Evolutionary conservation across 1,284 basidiomycete genomes (phyloP).

Genomic region (Ganoderma sinense): DNA sequence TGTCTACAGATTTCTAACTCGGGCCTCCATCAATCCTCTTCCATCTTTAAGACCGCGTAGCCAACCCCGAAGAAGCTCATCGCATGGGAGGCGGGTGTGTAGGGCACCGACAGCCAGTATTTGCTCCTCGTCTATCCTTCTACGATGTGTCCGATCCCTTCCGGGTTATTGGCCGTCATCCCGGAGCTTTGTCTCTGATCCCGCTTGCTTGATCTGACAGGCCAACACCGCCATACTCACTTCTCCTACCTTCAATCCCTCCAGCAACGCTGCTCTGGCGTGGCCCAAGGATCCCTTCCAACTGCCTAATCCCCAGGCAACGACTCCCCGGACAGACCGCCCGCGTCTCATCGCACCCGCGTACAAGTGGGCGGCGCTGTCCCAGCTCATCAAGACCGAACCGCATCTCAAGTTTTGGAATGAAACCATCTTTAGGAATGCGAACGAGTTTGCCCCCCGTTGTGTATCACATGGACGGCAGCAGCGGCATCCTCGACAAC

Average conservation of each 20-base stretch:
- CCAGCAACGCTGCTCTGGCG: conserved; percentile 53
- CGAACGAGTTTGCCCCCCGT: conserved; percentile 76
- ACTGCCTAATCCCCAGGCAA: conserved; percentile 67
- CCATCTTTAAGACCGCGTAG: too few relatives aligned
- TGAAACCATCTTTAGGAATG: conserved; percentile 90
- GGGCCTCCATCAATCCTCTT: too few relatives aligned
- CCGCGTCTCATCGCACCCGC: conserved; percentile 93
- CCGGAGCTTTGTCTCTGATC: background rate
- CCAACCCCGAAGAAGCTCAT: too few relatives aligned
- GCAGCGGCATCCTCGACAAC: conserved; percentile 93
- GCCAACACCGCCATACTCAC: conserved; percentile 84
- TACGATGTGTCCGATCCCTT: conserved; percentile 63
- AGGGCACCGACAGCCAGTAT: conserved; percentile 76
- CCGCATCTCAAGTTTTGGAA: conserved; percentile 94
- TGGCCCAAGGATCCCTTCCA: conserved; percentile 85
- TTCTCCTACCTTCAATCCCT: conserved; percentile 73
- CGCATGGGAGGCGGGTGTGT: too few relatives aligned
- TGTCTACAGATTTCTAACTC: too few relatives aligned
- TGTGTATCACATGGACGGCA: conserved; percentile 78
- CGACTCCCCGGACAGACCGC: conserved; percentile 77
- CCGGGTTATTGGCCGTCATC: background rate
- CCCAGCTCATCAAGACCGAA: conserved; percentile 80
- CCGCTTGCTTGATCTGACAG: conserved; percentile 45
- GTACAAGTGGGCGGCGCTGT: conserved; percentile 92
- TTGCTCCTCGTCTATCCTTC: conserved; percentile 88